A percentile compares a stretch with the other conserved stretches of the same genome.
These are phyloP conservation scores for Globisporangium rhizosaccharum DNA, from an alignment of 352 stramenopile genomes.

Conservation along the genomic window DNA sequence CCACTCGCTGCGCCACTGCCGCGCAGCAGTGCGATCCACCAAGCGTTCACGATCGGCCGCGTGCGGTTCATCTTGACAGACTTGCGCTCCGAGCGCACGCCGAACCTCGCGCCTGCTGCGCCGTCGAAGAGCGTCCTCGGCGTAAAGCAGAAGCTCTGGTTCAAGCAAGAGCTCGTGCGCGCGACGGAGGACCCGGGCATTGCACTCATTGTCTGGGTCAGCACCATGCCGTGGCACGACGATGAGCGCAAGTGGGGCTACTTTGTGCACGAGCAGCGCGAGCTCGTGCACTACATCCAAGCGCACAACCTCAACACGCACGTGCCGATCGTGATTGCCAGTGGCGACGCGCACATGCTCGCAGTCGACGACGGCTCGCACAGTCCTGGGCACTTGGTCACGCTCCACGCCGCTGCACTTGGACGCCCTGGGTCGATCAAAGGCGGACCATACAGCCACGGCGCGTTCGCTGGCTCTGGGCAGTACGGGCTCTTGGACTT, in stretches of 20 bases:
- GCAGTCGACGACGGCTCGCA: slow-evolving; percentile 77
- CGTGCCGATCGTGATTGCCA: slow-evolving; percentile 78
- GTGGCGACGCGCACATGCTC: slow-evolving; percentile 88
- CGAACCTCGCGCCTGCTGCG: slow-evolving; percentile 52
- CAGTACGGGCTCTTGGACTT: slow-evolving; percentile 83
- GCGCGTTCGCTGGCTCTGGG: slow-evolving; percentile 64
- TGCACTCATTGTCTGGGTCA: slow-evolving; percentile 79
- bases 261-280: slow-evolving; percentile 73
- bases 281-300: slow-evolving; percentile 74
- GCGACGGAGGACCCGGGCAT: slow-evolving; percentile 49
- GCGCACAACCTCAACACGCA: slow-evolving; percentile 55
- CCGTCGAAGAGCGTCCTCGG: slow-evolving; percentile 84
- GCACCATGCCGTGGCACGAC: slow-evolving; percentile 86
- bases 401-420: slow-evolving; percentile 78
- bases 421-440: slow-evolving; percentile 80
- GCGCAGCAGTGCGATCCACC: slow-evolving; percentile 38
- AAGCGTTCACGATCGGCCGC: slow-evolving; percentile 81
- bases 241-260: slow-evolving; percentile 85
- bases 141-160: slow-evolving; percentile 81
- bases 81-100: slow-evolving; percentile 64
- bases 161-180: slow-evolving; percentile 70
- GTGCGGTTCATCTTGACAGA: slow-evolving; percentile 85
- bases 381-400: slow-evolving; percentile 65
- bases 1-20: slow-evolving; percentile 13
- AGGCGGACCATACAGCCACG: slow-evolving; percentile 85